A percentile compares a stretch with the other conserved stretches of the same genome.
Evolutionary conservation across 2,329 filamentous ascomycete genomes (phyloP).

Genomic region (Didymella arachidicola): DNA sequence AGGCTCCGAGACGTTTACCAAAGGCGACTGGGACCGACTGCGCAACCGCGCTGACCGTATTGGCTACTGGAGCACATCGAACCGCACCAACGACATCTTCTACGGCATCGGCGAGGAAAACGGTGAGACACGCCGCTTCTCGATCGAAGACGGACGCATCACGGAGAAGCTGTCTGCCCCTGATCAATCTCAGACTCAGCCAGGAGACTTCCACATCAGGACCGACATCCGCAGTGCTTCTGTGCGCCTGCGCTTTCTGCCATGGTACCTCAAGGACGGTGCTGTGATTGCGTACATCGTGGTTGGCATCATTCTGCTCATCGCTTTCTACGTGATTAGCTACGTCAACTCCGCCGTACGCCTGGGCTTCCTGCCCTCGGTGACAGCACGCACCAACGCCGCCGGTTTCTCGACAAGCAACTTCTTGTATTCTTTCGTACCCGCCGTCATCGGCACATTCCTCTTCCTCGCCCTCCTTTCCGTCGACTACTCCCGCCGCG

Average conservation of each 20-base stretch:
- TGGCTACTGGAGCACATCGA: conserved; percentile 84
- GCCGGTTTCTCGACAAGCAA: conserved; percentile 82
- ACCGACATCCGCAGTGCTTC: conserved; percentile 61
- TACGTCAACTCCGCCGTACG: conserved; percentile 75
- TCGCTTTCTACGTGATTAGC: conserved; percentile 73
- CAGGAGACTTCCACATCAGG: conserved; percentile 56
- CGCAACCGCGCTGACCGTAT: conserved; percentile 72
- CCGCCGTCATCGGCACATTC: conserved; percentile 70
- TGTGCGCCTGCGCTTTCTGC: conserved; percentile 72
- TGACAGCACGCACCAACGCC: conserved; percentile 66
- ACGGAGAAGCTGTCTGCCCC: conserved; percentile 54
- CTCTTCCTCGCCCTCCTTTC: conserved; percentile 73
- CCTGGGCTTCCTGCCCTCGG: conserved; percentile 73
- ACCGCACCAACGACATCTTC: conserved; percentile 71
- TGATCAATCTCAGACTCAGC: conserved; percentile 20
- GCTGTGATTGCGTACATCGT: conserved; percentile 71
- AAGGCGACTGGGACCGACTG: conserved; percentile 61
- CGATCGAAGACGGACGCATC: conserved; percentile 57
- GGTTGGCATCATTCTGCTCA: conserved; percentile 48
- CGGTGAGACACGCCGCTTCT: conserved; percentile 60
- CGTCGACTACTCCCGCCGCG: conserved; percentile 70
- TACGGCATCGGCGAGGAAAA: conserved; percentile 78
- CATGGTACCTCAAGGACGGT: conserved; percentile 75
- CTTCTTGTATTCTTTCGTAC: conserved; percentile 84
- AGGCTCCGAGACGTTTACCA: conserved; percentile 68